Percentiles rank a stretch among this genome's conserved stretches.
phyloP scores from a whole-genome alignment of 768 basidiomycete species.

The Tylopilus plumbeoviolaceoides region DNA sequence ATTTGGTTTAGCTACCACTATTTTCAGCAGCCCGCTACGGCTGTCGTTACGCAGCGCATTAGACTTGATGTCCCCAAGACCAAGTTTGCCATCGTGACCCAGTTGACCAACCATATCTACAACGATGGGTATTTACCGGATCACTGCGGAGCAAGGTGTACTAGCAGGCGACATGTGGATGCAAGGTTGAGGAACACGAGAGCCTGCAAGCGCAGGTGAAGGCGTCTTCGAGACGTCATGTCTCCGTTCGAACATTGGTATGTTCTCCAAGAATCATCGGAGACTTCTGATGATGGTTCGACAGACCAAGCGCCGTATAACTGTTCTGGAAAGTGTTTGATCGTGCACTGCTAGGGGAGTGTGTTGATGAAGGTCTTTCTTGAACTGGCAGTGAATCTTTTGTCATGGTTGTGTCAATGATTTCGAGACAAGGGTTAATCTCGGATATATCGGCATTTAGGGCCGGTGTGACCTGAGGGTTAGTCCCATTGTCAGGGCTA shows the following conservation, averaged over 20 bases:
- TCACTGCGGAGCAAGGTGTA: conserved; percentile 30
- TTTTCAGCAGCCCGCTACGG: conserved; percentile 29
- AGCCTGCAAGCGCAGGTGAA: conserved; percentile 18
- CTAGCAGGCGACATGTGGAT: conserved; percentile 40
- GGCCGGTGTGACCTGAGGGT: conserved; percentile 18
- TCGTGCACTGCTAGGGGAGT: neutral
- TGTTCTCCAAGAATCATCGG: neutral
- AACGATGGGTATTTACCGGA: conserved; percentile 34
- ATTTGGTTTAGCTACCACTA: conserved; percentile 47
- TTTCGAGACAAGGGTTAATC: conserved; percentile 7
- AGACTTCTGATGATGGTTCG: neutral
- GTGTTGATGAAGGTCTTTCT: neutral
- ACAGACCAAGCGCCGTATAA: conserved; percentile 10
- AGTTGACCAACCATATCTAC: conserved; percentile 48
- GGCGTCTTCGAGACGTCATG: conserved; percentile 19
- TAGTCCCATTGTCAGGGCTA: neutral
- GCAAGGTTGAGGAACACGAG: conserved; percentile 10
- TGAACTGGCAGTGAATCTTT: neutral
- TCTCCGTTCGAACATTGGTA: conserved; percentile 20
- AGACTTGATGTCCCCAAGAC: conserved; percentile 33
- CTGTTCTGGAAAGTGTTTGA: conserved; percentile 8
- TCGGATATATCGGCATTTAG: conserved; percentile 18
- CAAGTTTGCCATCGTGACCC: conserved; percentile 39
- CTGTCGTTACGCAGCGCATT: conserved; percentile 40
- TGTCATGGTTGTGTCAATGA: neutral